Evolutionary conservation across 768 basidiomycete species (phyloP).

Genomic region (Pleurotus tuber-regium): DNA sequence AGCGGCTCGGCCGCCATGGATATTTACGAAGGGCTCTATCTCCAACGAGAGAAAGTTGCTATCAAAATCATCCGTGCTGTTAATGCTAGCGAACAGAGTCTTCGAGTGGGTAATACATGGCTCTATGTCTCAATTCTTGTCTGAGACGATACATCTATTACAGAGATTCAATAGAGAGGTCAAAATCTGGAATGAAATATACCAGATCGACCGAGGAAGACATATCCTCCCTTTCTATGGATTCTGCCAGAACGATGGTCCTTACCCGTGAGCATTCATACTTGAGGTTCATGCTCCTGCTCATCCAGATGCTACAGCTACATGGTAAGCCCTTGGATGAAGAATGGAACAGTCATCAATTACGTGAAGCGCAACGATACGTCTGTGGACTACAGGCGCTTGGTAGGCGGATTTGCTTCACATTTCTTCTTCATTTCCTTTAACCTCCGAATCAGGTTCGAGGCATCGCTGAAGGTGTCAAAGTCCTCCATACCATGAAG

Average conservation of each 20-base stretch:
- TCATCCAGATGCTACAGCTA: slow-evolving; percentile 44
- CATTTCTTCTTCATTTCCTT: neutral
- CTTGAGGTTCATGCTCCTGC: too few species aligned
- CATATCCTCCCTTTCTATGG: slow-evolving; percentile 60
- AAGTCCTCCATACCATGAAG: slow-evolving; percentile 47
- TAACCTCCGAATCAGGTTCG: slow-evolving; percentile 32
- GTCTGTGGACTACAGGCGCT: slow-evolving; percentile 36
- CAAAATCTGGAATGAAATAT: slow-evolving; percentile 37
- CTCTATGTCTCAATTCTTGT: neutral
- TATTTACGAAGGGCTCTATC: slow-evolving; percentile 53
- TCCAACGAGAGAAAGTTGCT: slow-evolving; percentile 52
- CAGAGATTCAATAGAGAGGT: slow-evolving; percentile 55
- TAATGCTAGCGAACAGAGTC: slow-evolving; percentile 41
- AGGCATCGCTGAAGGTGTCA: slow-evolving; percentile 43
- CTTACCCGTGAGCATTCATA: slow-evolving; percentile 43
- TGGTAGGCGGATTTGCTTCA: slow-evolving; percentile 29
- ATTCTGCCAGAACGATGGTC: slow-evolving; percentile 53
- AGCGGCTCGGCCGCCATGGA: slow-evolving; percentile 53
- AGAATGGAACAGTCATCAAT: slow-evolving; percentile 46
- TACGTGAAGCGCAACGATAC: slow-evolving; percentile 40
- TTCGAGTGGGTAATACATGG: slow-evolving; percentile 31
- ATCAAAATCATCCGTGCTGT: slow-evolving; percentile 56
- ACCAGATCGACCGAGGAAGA: slow-evolving; percentile 42
- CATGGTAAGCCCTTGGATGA: slow-evolving; percentile 59
- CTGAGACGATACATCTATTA: neutral